These are phyloP conservation scores for Cytospora piceae DNA, from an alignment of 2,329 filamentous ascomycete genomes.

Conservation along the genomic window DNA sequence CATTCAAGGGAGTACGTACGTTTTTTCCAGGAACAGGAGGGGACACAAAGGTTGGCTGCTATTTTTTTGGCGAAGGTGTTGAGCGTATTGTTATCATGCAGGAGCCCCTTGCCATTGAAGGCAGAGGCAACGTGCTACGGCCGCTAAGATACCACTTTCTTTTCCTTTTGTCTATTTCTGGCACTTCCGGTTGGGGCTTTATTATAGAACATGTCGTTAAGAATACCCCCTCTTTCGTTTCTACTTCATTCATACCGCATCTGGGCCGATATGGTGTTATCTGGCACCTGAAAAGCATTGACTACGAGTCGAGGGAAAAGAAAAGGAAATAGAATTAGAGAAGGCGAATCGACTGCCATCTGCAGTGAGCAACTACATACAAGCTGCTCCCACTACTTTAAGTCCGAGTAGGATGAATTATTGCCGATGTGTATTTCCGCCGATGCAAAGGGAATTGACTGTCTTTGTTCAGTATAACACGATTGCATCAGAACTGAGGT, in stretches of 20 bases:
- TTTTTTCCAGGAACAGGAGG: conserved; percentile 7
- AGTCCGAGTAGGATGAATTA: background rate
- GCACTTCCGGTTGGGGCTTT: conserved; percentile 2
- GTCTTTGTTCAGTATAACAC: background rate
- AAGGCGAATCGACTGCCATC: background rate
- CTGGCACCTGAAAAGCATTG: background rate
- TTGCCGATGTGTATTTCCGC: background rate
- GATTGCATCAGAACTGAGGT: background rate
- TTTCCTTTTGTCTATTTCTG: conserved; percentile 8
- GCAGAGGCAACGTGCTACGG: conserved; percentile 15
- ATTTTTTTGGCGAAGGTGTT: conserved; percentile 9
- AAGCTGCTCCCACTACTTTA: background rate
- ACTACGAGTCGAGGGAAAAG: background rate
- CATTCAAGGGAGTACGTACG: background rate
- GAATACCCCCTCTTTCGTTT: conserved; percentile 25
- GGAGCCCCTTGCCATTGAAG: conserved; percentile 4
- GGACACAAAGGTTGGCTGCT: conserved; percentile 8
- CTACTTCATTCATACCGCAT: conserved; percentile 2
- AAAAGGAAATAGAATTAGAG: background rate
- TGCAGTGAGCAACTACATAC: background rate
- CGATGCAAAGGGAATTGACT: background rate
- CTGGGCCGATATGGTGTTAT: background rate
- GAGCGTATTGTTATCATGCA: conserved; percentile 13
- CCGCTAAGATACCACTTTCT: conserved; percentile 28
- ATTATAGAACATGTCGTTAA: conserved; percentile 17